Conservation (phyloP, 805 yeast species). For the Kodamaea fukazawae region DNA sequence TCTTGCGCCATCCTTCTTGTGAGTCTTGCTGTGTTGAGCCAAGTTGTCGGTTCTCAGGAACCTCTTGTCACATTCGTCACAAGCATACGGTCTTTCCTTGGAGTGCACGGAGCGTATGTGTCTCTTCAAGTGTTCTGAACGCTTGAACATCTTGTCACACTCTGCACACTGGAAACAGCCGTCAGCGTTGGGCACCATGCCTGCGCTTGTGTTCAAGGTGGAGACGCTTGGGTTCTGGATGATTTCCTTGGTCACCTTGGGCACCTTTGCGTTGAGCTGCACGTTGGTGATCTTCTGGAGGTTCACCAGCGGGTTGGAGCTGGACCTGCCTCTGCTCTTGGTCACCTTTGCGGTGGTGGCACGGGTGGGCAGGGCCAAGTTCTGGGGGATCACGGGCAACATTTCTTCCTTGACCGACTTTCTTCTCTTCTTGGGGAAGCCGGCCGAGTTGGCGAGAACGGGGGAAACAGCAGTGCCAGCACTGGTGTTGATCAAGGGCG, state of each 20-base stretch:
- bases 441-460: background rate
- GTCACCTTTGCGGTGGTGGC: slow-evolving; percentile 3
- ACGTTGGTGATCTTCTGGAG: slow-evolving; percentile 3
- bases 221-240: background rate
- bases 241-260: slow-evolving; percentile 1
- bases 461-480: too few relatives aligned
- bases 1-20: slow-evolving; percentile 14
- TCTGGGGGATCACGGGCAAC: slow-evolving; percentile 1
- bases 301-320: slow-evolving; percentile 7
- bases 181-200: slow-evolving; percentile 10
- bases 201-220: background rate
- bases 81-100: slow-evolving; percentile 44
- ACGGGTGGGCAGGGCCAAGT: slow-evolving; percentile 3
- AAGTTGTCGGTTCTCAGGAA: slow-evolving; percentile 42
- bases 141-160: slow-evolving; percentile 41
- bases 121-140: slow-evolving; percentile 43
- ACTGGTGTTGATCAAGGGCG: background rate
- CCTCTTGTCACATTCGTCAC: slow-evolving; percentile 45
- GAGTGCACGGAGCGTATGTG: slow-evolving; percentile 44
- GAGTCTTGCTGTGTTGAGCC: slow-evolving; percentile 46
- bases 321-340: slow-evolving; percentile 8
- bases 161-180: slow-evolving; percentile 39
- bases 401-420: slow-evolving; percentile 12
- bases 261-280: background rate
- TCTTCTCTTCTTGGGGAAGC: slow-evolving; percentile 12